A percentile compares a stretch with the other conserved stretches of the same genome.
These are phyloP conservation scores for Emergomyces orientalis DNA, from an alignment of 2,329 filamentous ascomycete species.

Conservation along the genomic window DNA sequence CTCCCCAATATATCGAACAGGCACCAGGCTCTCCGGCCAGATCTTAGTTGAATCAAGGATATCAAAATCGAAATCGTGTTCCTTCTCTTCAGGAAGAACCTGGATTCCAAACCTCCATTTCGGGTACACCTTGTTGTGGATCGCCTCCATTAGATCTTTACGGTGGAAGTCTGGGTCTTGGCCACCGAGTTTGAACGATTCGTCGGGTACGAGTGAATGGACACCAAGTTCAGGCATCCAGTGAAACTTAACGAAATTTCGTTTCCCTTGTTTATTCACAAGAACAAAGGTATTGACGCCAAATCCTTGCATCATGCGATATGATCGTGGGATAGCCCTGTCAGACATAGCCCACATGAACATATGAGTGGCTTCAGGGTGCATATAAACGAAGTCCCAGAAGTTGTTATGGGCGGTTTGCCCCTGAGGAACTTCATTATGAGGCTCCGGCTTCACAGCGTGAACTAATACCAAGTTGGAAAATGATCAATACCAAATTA, in stretches of 20 bases:
- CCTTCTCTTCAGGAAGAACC: conserved; percentile 58
- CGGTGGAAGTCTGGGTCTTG: conserved; percentile 76
- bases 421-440: conserved; percentile 61
- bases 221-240: conserved; percentile 67
- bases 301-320: conserved; percentile 79
- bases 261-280: conserved; percentile 57
- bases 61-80: conserved; percentile 75
- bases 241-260: conserved; percentile 68
- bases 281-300: conserved; percentile 72
- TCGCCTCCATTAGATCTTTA: conserved; percentile 66
- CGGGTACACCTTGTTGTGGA: conserved; percentile 60
- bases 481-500: conserved; percentile 8
- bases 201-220: conserved; percentile 67
- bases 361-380: conserved; percentile 68
- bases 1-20: conserved; percentile 68
- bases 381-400: conserved; percentile 62
- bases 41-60: conserved; percentile 78
- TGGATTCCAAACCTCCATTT: conserved; percentile 82
- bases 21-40: conserved; percentile 70
- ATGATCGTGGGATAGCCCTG: conserved; percentile 62
- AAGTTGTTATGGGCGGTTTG: conserved; percentile 66
- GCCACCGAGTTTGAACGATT: conserved; percentile 63
- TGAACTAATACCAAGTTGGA: conserved; percentile 29
- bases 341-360: conserved; percentile 73
- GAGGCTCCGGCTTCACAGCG: conserved; percentile 58